Evolutionary conservation across 306 rosid species (phyloP), one percentile per base, ranked within the genome.

Genomic region (Prinsepia uniflora): DNA sequence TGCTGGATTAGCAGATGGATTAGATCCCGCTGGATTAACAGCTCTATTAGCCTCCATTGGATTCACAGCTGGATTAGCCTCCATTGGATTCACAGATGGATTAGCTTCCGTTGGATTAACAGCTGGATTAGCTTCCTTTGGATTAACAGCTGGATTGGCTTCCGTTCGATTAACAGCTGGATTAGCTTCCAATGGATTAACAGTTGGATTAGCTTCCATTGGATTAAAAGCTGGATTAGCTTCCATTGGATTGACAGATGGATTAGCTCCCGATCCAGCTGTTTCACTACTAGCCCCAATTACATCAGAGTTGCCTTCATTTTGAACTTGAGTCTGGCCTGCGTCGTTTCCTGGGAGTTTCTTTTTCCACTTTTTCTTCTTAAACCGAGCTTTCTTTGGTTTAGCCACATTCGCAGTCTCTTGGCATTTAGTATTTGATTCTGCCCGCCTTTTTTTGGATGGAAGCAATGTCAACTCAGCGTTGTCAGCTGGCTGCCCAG

Each of bases 391-490:
- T 80, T 79, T 88, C 85, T 85, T 90, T 30, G 81, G 48, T 83
- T 85, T 86, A 4, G 84, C 83, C 34, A 73, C 41, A 20, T 57
- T 78, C n/a, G 76, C 24, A 67, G 79, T 42, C 80, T 84, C 87
- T 48, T 80, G 85, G 17, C 49, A 67, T 22, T 4, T 22, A 19
- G 69, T 20, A 54, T 48, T 76, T 49, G 77, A n/a, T 48, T 84
- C 92, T 17, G 72, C 7, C 52, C 55, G 75, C 75, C 89, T 81
- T 73, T 81, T 89, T 34, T 75, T 86, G 85, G 73, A 64, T 61
- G 98, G 98, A 71, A 94, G 70, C 72, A 94, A 97, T 2, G 96
- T 94, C 71, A 90, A 78, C 77, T 84, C 79, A 71, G 83, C 44
- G 50, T 70, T 75, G 66, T 72, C 83, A 55, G 72, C 62, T 59